Evolutionary conservation across 805 yeast genomes (phyloP).

Genomic region (Lachancea dasiensis): DNA sequence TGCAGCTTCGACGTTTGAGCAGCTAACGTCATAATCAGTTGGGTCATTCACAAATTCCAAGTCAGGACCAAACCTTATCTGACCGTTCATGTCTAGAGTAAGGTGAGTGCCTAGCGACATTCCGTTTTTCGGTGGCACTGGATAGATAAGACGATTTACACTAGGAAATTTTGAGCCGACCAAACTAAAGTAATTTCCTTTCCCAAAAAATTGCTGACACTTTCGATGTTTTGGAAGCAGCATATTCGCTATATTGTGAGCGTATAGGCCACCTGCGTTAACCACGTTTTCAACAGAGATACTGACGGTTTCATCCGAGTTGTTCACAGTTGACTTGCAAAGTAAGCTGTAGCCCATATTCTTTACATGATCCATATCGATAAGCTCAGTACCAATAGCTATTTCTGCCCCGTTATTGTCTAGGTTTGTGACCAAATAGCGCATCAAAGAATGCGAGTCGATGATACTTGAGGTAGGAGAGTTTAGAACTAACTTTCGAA

Average conservation of each 20-base stretch:
- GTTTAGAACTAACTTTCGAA: constrained; percentile 52
- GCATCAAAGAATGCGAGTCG: constrained; percentile 72
- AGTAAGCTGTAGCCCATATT: constrained; percentile 27
- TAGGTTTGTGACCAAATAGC: constrained; percentile 47
- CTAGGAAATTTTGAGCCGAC: constrained; percentile 40
- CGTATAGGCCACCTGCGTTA: constrained; percentile 76
- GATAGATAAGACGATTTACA: constrained; percentile 60
- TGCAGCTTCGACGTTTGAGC: constrained; percentile 47
- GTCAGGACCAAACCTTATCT: constrained; percentile 82
- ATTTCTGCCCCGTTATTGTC: constrained; percentile 59
- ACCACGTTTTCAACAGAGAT: constrained; percentile 54
- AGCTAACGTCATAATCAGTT: constrained; percentile 44
- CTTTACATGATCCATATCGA: constrained; percentile 26
- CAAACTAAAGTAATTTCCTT: constrained; percentile 74
- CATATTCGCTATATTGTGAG: constrained; percentile 65
- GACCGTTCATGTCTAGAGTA: constrained; percentile 77
- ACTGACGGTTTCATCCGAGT: constrained; percentile 32
- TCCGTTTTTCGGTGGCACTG: constrained; percentile 65
- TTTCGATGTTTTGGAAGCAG: constrained; percentile 59
- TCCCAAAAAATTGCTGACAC: constrained; percentile 60
- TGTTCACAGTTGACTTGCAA: constrained; percentile 25
- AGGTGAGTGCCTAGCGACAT: constrained; percentile 85
- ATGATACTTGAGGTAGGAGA: constrained; percentile 85
- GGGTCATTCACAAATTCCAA: constrained; percentile 65
- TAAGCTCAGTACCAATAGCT: constrained; percentile 56